Conservation (phyloP, 805 yeast genomes). For the Kockiozyma suomiensis region DNA sequence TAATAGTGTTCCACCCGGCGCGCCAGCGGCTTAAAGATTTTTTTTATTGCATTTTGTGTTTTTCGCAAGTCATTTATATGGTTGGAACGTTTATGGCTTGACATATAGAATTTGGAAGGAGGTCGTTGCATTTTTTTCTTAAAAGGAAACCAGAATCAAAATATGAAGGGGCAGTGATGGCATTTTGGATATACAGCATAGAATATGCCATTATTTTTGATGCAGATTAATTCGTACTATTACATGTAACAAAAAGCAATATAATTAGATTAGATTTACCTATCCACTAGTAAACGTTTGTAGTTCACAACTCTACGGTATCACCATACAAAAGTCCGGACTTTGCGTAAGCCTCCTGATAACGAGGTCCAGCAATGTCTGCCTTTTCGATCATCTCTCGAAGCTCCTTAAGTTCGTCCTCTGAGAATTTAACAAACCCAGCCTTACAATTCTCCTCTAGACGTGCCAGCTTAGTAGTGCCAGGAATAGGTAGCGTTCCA, state of each 20-base stretch:
- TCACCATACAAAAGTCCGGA: slow-evolving; percentile 5
- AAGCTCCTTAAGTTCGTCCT: slow-evolving; percentile 21
- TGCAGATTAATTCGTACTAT: no score
- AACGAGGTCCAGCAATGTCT: slow-evolving; percentile 25
- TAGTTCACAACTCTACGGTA: slow-evolving; percentile 4
- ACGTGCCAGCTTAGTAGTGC: slow-evolving; percentile 62
- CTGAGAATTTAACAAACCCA: slow-evolving; percentile 21
- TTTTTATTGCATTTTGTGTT: neutral
- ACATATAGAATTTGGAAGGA: neutral
- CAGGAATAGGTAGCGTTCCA: slow-evolving; percentile 74
- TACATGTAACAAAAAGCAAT: no score
- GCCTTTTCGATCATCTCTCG: slow-evolving; percentile 21
- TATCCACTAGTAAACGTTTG: no score
- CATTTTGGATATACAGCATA: neutral
- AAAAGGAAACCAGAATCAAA: neutral
- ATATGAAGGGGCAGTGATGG: neutral
- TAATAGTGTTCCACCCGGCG: neutral
- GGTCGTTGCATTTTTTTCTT: neutral
- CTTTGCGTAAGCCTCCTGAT: slow-evolving; percentile 1
- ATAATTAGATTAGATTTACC: no score
- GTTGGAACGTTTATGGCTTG: neutral
- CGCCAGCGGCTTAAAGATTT: neutral
- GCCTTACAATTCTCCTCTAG: slow-evolving; percentile 60
- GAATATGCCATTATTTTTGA: no score
- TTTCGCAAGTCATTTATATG: no score